Base-by-base conservation (phyloP, 768 basidiomycete genomes). In the Mycena metata region DNA sequence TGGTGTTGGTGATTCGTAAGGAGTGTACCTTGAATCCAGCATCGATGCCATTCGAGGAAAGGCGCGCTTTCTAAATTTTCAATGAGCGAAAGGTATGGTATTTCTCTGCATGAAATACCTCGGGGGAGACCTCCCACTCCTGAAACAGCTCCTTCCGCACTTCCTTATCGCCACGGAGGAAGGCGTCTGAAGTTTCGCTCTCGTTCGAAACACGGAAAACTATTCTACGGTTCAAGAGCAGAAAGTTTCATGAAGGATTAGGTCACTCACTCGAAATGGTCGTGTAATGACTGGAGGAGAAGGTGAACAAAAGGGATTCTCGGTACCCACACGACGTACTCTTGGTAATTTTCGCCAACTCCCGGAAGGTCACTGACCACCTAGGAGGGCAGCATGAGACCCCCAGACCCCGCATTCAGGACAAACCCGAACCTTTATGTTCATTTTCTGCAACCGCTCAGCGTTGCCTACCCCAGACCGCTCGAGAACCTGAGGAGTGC, bases 11-110 rank as follows among this genome's bases (percentile, higher is more conserved):
- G n/a, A n/a, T n/a, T n/a, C n/a, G n/a, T n/a, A n/a, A n/a, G n/a
- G n/a, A n/a, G n/a, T n/a, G 6, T 30, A 85, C 88, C 86, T 90
- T 91, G 84, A 91, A 91, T 39, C 91, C 91, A 51, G 91, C 91
- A 78, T 92, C 91, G 75, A 92, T 91, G 41, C 84, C 85, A 75
- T 91, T 92, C 24, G 90, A 91, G 1, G 91, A 85, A 42, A 92
- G 81, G 33, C 89, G 83, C 0, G 90, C 89, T 78, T 88, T 90
- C 80, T 91, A n/a, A n/a, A 80, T 36, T 7, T 12, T 36, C 7
- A 36, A 12, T 36, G 36, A 36, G 36, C 7, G 73, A 33, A 41
- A 49, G 19, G 11, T 23, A 24, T 17, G 26, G 21, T 16, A 13
- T 16, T 17, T 21, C 10, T 17, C 69, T 77, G 67, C 79, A 36